Evolutionary conservation across 1,284 basidiomycete genomes (phyloP).

Genomic region (Xanthoconium separans): DNA sequence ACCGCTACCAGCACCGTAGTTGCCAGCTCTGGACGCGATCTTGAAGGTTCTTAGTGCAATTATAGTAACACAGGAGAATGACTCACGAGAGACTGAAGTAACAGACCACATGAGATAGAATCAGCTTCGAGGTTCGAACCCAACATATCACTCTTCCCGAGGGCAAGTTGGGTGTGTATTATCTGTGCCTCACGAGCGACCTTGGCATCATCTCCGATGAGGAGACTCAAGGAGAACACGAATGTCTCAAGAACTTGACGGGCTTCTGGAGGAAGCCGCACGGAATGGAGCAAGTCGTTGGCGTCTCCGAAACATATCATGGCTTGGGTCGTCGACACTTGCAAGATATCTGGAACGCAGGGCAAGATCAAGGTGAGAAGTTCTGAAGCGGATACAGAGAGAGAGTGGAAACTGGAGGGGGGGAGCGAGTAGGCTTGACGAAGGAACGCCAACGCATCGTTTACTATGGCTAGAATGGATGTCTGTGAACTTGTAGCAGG

Average conservation of each 20-base stretch:
- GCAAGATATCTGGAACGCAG: conserved; percentile 57
- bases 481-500: conserved; percentile 46
- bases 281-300: conserved; percentile 52
- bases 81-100: conserved; percentile 59
- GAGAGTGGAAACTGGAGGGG: conserved; percentile 58
- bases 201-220: conserved; percentile 68
- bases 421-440: conserved; percentile 55
- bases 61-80: neutral
- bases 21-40: conserved; percentile 56
- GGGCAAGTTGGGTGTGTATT: conserved; percentile 61
- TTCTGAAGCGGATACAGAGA: conserved; percentile 59
- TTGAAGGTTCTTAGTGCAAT: conserved; percentile 29
- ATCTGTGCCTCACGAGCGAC: conserved; percentile 63
- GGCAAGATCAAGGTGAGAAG: conserved; percentile 59
- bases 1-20: conserved; percentile 63
- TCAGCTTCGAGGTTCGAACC: conserved; percentile 62
- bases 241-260: conserved; percentile 60
- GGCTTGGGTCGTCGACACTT: conserved; percentile 58
- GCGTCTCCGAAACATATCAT: conserved; percentile 54
- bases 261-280: conserved; percentile 48
- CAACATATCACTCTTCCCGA: conserved; percentile 56
- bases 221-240: conserved; percentile 53
- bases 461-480: conserved; percentile 51
- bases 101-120: conserved; percentile 57
- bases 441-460: conserved; percentile 60